Base-by-base conservation (phyloP, 1,139 yeast species). In the Lodderomyces elongisporus region DNA sequence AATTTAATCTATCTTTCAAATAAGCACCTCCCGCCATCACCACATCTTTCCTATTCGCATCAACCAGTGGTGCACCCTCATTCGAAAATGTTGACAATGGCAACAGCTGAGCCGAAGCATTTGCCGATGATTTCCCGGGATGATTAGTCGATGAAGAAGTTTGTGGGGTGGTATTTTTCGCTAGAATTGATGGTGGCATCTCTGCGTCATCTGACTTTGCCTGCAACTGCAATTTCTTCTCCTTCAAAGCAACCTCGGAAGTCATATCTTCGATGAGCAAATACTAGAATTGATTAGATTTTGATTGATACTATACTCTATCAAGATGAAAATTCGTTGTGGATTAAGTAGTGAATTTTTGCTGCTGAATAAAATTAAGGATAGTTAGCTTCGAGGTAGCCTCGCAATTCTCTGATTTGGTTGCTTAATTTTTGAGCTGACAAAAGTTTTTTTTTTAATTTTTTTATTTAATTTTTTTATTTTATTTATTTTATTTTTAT, bases 111-210 rank as follows among this genome's bases (percentile, higher is more conserved):
- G 34, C 34, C 7, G 36, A 31, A 9, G 27, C 25, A 6, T 24
- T 34, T 12, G 14, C 10, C 14, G 26, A 6, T 13, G 8, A 6
- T n/a, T n/a, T 13, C 12, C 14, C 14, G 7, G 22, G 35, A 12
- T 30, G 28, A 16, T 22, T 29, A 21, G 7, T 17, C 8, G 85
- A 83, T 14, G 85, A 85, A 3, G 84, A 28, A 21, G 10, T 17
- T 10, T 85, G 83, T 14, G 85, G 85, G 3, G 84, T 77, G 2
- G 85, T 83, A 45, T 82, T 75, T 39, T 80, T 62, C 2, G 84
- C 82, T 52, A 74, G 49, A 5, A 63, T 66, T 13, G 67, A 60
- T 1, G 68, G 67, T 8, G 69, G 68, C 28, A 61, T 48, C 10
- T 58, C 65, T 14, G 39, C 41, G n/a, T 31, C 31, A 28, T 38